phyloP scores from a whole-genome alignment of 352 stramenopile species.

The Globisporangium paroecandrum region DNA sequence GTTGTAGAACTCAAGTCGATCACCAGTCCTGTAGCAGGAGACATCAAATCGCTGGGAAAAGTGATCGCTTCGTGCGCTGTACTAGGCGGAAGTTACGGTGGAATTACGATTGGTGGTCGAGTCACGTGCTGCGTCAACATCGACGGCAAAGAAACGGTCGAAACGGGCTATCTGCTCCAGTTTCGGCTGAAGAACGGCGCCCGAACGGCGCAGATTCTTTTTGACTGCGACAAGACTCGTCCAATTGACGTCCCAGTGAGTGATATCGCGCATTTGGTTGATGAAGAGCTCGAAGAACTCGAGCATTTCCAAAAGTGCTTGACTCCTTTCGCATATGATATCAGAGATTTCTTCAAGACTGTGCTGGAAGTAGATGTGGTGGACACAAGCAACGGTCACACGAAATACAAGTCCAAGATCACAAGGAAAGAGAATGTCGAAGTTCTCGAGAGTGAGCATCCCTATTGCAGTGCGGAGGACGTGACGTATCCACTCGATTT shows the following conservation, averaged over 20 bases:
- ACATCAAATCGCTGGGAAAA: conserved; percentile 15
- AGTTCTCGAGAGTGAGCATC: conserved; percentile 75
- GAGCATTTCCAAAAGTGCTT: conserved; percentile 34
- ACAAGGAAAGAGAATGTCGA: conserved; percentile 69
- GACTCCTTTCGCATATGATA: conserved; percentile 24
- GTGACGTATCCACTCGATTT: conserved; percentile 65
- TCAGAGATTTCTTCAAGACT: conserved; percentile 27
- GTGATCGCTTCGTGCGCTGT: conserved; percentile 45
- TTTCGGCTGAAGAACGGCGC: conserved; percentile 37
- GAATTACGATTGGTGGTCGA: conserved; percentile 47
- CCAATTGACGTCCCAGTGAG: conserved; percentile 54
- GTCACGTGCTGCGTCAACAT: conserved; percentile 73
- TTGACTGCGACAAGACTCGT: conserved; percentile 55
- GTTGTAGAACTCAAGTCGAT: conserved; percentile 8
- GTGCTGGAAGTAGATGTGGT: conserved; percentile 25
- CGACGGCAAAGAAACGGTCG: conserved; percentile 68
- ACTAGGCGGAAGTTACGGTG: conserved; percentile 53
- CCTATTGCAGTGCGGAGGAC: conserved; percentile 60
- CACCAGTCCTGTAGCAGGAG: neutral
- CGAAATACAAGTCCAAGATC: conserved; percentile 40
- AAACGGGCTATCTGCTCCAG: conserved; percentile 62
- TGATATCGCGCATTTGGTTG: conserved; percentile 43
- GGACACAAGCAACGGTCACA: neutral
- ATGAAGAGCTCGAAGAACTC: conserved; percentile 39
- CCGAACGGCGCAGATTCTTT: conserved; percentile 55